phyloP scores from a whole-genome alignment of 164 flowering plant species.

The grape (Vitis vinifera) region DNA sequence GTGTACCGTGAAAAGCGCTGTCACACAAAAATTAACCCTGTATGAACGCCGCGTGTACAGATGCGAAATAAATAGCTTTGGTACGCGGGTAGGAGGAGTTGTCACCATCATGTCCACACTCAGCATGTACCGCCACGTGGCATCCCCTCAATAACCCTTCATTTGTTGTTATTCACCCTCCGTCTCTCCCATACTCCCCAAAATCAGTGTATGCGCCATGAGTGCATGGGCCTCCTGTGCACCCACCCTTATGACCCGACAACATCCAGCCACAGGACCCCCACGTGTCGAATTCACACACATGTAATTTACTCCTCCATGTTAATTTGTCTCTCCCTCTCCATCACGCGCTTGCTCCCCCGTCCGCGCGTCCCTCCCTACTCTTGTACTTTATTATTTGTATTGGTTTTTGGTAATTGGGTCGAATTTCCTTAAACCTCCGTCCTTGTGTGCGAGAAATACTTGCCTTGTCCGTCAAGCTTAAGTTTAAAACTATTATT shows the following conservation, averaged over 20 bases:
- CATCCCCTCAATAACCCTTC: background rate
- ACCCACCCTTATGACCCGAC: slow-evolving; percentile 12
- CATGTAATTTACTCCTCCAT: slow-evolving; percentile 9
- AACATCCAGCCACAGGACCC: slow-evolving; percentile 13
- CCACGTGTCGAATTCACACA: slow-evolving; percentile 4
- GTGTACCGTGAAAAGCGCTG: too few relatives aligned
- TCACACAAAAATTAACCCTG: background rate
- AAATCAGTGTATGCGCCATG: background rate
- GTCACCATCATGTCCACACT: slow-evolving; percentile 8
- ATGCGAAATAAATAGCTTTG: slow-evolving; percentile 4
- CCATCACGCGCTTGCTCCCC: background rate
- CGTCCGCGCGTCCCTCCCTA: background rate
- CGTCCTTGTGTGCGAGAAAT: too few relatives aligned
- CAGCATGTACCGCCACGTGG: slow-evolving; percentile 18
- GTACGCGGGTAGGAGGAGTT: slow-evolving; percentile 12
- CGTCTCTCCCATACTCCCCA: background rate
- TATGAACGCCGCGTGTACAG: slow-evolving; percentile 12
- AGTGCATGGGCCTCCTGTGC: slow-evolving; percentile 33
- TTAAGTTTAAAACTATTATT: too few relatives aligned
- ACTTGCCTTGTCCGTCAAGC: too few relatives aligned
- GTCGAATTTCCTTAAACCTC: too few relatives aligned
- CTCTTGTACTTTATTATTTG: too few relatives aligned
- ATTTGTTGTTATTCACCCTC: too few relatives aligned
- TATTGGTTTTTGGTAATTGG: too few relatives aligned
- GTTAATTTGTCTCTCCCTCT: slow-evolving; percentile 13